Conservation (phyloP, 805 yeast species). For the Wickerhamomyces chambardii region DNA sequence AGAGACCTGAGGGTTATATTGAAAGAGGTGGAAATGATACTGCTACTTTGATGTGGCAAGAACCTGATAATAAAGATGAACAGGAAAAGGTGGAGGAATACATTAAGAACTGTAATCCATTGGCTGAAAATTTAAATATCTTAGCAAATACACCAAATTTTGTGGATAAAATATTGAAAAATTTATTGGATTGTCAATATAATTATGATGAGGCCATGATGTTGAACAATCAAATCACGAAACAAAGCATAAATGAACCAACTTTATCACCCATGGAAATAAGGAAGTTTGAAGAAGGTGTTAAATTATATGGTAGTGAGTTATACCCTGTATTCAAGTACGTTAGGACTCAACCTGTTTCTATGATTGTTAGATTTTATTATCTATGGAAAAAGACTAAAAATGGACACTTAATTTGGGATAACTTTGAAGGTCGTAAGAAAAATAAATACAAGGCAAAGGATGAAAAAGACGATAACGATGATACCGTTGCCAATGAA, state of each 20-base stretch:
- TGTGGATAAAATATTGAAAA: slow-evolving; percentile 59
- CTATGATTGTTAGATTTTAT: slow-evolving; percentile 80
- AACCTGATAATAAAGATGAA: slow-evolving; percentile 21
- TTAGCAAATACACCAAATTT: slow-evolving; percentile 71
- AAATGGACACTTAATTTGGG: slow-evolving; percentile 75
- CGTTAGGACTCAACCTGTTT: slow-evolving; percentile 64
- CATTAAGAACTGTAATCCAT: slow-evolving; percentile 41
- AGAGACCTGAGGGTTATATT: slow-evolving; percentile 69
- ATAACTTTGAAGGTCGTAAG: slow-evolving; percentile 65
- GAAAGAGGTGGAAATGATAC: slow-evolving; percentile 78
- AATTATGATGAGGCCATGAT: slow-evolving; percentile 40
- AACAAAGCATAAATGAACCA: slow-evolving; percentile 66
- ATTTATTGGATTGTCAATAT: slow-evolving; percentile 42
- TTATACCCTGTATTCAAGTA: slow-evolving; percentile 61
- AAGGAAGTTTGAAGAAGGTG: slow-evolving; percentile 64
- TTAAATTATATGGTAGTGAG: slow-evolving; percentile 67
- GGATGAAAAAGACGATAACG: slow-evolving; percentile 4
- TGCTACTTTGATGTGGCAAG: slow-evolving; percentile 58
- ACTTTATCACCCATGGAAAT: slow-evolving; percentile 59
- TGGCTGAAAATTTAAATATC: slow-evolving; percentile 48
- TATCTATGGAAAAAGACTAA: slow-evolving; percentile 89
- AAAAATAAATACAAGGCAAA: slow-evolving; percentile 37
- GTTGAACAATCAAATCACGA: slow-evolving; percentile 36
- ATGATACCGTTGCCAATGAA: slow-evolving; percentile 19
- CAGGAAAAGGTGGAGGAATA: slow-evolving; percentile 38